These are phyloP conservation scores for Eucalyptus sp. DNA, from an alignment of 345 rosid species.

Conservation along the genomic window DNA sequence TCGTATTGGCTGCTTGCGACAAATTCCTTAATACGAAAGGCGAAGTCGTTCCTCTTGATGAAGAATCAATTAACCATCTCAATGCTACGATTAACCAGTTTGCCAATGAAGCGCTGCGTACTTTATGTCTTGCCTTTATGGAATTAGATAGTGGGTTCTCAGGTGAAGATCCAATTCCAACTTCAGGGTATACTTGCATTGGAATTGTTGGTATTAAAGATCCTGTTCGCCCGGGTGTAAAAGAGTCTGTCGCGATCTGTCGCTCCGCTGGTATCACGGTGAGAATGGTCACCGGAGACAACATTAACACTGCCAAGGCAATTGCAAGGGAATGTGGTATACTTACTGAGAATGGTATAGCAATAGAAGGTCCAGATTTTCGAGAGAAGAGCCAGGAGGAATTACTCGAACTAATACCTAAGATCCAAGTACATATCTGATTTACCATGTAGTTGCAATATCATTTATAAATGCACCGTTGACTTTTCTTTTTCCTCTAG, in stretches of 20 bases:
- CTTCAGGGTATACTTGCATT: constrained; percentile 57
- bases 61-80: constrained; percentile 39
- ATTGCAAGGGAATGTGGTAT: constrained; percentile 95
- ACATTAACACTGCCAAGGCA: constrained; percentile 86
- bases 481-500: constrained; percentile 17
- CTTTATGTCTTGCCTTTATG: constrained; percentile 68
- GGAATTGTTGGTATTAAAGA: constrained; percentile 92
- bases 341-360: constrained; percentile 75
- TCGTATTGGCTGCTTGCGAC: constrained; percentile 72
- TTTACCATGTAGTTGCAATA: background rate
- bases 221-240: constrained; percentile 93
- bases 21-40: constrained; percentile 63
- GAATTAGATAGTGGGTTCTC: constrained; percentile 50
- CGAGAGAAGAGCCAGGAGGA: constrained; percentile 75
- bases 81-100: constrained; percentile 62
- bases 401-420: constrained; percentile 58
- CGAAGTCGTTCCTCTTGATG: constrained; percentile 63
- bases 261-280: constrained; percentile 85
- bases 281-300: constrained; percentile 97
- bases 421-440: constrained; percentile 57
- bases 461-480: background rate
- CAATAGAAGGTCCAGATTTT: constrained; percentile 84
- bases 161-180: constrained; percentile 44
- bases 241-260: constrained; percentile 79
- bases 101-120: constrained; percentile 84